Percentiles rank a stretch among this genome's conserved stretches.
phyloP scores from a whole-genome alignment of 2,329 filamentous ascomycete species.

The Alternaria burnsii region DNA sequence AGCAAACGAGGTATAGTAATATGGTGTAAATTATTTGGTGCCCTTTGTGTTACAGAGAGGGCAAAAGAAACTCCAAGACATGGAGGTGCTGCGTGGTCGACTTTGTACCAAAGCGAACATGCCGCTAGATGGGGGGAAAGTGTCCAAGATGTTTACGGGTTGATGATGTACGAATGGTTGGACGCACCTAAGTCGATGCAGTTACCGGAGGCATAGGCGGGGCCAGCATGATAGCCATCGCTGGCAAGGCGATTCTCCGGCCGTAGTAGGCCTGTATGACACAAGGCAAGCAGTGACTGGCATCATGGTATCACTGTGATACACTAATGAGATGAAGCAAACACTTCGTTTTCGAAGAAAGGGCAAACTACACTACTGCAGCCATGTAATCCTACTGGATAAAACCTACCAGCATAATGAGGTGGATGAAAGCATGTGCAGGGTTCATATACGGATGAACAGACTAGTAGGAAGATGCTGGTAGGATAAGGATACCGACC shows the following conservation, averaged over 20 bases:
- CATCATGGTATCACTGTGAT: conserved; percentile 2
- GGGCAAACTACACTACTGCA: conserved; percentile 3
- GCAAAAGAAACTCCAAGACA: background rate
- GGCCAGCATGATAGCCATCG: background rate
- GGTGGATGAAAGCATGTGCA: background rate
- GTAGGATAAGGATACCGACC: background rate
- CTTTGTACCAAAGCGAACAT: conserved; percentile 6
- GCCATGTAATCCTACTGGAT: background rate
- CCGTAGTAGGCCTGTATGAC: background rate
- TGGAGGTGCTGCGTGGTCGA: background rate
- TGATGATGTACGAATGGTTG: background rate
- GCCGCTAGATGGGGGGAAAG: background rate
- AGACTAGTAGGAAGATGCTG: background rate
- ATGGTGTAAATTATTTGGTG: background rate
- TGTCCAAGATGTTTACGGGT: background rate
- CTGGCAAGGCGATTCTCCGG: background rate
- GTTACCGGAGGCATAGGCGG: background rate
- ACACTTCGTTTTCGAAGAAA: background rate
- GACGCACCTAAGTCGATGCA: conserved; percentile 3
- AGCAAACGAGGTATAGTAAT: background rate
- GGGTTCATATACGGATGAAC: background rate
- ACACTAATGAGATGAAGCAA: conserved; percentile 8
- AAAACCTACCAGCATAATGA: background rate
- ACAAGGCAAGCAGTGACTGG: conserved; percentile 3
- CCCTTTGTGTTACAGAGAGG: conserved; percentile 1